Evolutionary conservation across 257 asterid species (phyloP), one percentile per base, ranked within the genome.

Genomic region (Solanum bulbocastanum): DNA sequence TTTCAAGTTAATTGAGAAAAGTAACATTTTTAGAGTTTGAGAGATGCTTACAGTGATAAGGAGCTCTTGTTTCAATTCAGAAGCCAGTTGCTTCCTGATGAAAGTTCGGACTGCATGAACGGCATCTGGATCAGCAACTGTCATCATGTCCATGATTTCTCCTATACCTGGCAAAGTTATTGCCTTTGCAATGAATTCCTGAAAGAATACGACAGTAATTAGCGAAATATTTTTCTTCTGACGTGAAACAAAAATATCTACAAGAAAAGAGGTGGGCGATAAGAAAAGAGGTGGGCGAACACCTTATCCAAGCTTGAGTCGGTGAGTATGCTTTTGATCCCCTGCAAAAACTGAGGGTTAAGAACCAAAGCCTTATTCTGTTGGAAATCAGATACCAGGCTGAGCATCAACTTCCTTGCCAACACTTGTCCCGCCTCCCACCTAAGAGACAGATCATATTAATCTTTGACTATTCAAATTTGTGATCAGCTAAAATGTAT

Each of bases 111-210:
- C 98, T 8, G 96, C 94, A 87, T 94, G 95, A 92, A 95, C 98
- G 56, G 98, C 98, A 90, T 95, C 98, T 7, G 98, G 98, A 88
- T 95, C 98, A 32, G 98, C 98, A 87, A 93, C 93, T 88, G 92
- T 93, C 98, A 95, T 90, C 94, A 94, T 86, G 93, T 95, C 98
- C 98, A 94, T 94, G 88, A 95, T 93, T 90, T 95, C 98, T 42
- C 98, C 97, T 82, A 81, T 92, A 85, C 98, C 98, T 14, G 98
- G 98, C 79, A 95, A 87, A 87, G 96, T 94, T 74, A 95, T 78
- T 79, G 98, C 98, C 94, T 93, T 95, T 5, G 98, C 94, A 87
- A 95, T 93, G 89, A 95, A 95, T 90, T 95, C 98, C 98, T 95
- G 32, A 87, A 58, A 89, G 65, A 11, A 49, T 58, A 33, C 56